phyloP scores from a whole-genome alignment of 129 eudicot species.

The Deinandra increscens region DNA sequence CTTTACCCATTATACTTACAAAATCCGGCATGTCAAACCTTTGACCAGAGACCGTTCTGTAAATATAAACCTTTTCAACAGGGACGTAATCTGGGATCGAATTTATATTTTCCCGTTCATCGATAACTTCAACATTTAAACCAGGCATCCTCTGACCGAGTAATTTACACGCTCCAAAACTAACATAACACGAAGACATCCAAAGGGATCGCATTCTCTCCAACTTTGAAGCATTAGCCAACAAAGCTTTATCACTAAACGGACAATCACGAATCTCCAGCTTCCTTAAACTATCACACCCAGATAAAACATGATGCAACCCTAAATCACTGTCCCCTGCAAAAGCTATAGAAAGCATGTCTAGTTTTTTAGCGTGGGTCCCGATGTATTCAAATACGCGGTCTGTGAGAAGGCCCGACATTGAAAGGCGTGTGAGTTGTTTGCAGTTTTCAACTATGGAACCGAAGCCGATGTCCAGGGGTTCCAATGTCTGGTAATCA shows the following conservation, averaged over 20 bases:
- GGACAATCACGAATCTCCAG: constrained; percentile 90
- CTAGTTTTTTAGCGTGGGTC: constrained; percentile 60
- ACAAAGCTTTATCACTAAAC: constrained; percentile 75
- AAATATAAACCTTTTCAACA: constrained; percentile 81
- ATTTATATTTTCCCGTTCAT: constrained; percentile 69
- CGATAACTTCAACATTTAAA: constrained; percentile 84
- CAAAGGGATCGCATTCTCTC: constrained; percentile 38
- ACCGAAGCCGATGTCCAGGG: constrained; percentile 79
- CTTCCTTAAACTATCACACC: constrained; percentile 71
- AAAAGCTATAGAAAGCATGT: constrained; percentile 88
- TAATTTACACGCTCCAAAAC: constrained; percentile 76
- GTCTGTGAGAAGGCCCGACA: constrained; percentile 75
- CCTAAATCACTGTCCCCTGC: constrained; percentile 87
- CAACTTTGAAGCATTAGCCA: constrained; percentile 84
- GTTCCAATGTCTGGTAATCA: constrained; percentile 33
- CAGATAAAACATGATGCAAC: constrained; percentile 69
- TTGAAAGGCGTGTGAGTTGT: constrained; percentile 61
- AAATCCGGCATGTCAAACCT: constrained; percentile 77
- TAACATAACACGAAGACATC: constrained; percentile 42
- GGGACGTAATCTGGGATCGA: constrained; percentile 55
- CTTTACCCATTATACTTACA: constrained; percentile 65
- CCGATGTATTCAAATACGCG: constrained; percentile 69
- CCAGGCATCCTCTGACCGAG: constrained; percentile 66
- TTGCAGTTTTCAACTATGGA: constrained; percentile 70
- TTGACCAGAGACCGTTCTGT: constrained; percentile 75